Evolutionary conservation across 352 stramenopile genomes (phyloP).

Genomic region (Globisporangium heterothallicum): DNA sequence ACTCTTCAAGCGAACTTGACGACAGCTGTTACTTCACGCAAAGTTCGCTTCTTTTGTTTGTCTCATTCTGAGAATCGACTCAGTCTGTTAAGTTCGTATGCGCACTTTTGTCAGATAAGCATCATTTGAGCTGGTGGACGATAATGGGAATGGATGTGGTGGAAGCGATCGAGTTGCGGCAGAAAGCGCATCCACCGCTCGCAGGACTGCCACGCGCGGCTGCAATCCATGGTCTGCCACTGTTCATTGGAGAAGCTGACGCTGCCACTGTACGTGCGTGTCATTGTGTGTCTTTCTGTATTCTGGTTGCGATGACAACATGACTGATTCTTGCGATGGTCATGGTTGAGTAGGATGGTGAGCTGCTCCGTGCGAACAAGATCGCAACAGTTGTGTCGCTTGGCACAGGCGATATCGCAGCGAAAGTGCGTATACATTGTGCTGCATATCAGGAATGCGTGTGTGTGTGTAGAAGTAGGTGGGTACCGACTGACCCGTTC

Average conservation of each 20-base stretch:
- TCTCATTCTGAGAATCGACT: too few species aligned
- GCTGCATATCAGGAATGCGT: too few species aligned
- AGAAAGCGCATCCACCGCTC: constrained; percentile 44
- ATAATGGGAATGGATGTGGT: constrained; percentile 32
- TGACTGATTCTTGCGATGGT: too few species aligned
- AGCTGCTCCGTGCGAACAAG: constrained; percentile 32
- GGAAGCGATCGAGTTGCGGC: constrained; percentile 25
- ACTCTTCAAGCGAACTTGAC: constrained; percentile 1
- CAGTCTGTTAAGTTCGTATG: too few species aligned
- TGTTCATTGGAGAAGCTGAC: constrained; percentile 57
- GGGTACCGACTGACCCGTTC: neutral
- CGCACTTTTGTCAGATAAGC: too few species aligned
- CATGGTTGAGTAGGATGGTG: neutral
- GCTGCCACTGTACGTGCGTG: constrained; percentile 33
- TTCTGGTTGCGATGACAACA: too few species aligned
- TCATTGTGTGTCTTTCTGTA: too few species aligned
- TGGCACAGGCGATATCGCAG: constrained; percentile 48
- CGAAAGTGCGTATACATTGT: constrained; percentile 23
- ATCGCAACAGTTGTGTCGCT: constrained; percentile 56
- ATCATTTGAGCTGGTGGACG: too few species aligned
- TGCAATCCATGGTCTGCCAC: constrained; percentile 30
- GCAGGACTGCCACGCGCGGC: constrained; percentile 37
- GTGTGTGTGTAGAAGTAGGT: neutral
- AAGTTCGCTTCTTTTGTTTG: too few species aligned
- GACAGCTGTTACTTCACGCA: neutral